Conservation (phyloP, 164 flowering plant species). For the Vitis labrusca region DNA sequence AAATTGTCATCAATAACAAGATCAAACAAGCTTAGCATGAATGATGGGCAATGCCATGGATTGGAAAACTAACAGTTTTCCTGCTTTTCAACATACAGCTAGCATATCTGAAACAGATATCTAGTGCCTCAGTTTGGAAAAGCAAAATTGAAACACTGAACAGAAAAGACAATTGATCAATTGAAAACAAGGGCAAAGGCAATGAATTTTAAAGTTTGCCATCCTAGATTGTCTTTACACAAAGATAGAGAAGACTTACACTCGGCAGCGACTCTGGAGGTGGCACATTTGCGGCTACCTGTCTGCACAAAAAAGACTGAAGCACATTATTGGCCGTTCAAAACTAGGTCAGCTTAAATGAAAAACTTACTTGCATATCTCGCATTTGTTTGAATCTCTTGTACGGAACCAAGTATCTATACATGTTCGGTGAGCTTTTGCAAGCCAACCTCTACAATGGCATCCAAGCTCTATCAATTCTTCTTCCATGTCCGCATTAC, state of each 20-base stretch:
- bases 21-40: too few relatives aligned
- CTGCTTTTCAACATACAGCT: too few relatives aligned
- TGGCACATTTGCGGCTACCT: slow-evolving; percentile 57
- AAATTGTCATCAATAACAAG: too few relatives aligned
- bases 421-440: slow-evolving; percentile 70
- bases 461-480: slow-evolving; percentile 71
- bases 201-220: background rate
- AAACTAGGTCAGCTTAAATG: background rate
- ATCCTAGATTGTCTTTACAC: background rate
- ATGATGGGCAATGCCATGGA: too few relatives aligned
- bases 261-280: slow-evolving; percentile 62
- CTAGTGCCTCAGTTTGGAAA: too few relatives aligned
- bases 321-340: slow-evolving; percentile 3
- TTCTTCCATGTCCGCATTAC: slow-evolving; percentile 73
- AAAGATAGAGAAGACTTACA: slow-evolving; percentile 36
- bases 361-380: slow-evolving; percentile 78
- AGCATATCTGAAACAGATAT: too few relatives aligned
- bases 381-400: slow-evolving; percentile 79
- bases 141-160: too few relatives aligned
- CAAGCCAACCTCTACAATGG: slow-evolving; percentile 73
- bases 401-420: slow-evolving; percentile 71
- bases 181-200: background rate
- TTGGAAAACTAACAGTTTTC: too few relatives aligned
- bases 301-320: slow-evolving; percentile 38
- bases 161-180: too few relatives aligned